Evolutionary conservation across 495 filamentous ascomycete species (phyloP).

Genomic region (Melanomma pulvis-pyrius): DNA sequence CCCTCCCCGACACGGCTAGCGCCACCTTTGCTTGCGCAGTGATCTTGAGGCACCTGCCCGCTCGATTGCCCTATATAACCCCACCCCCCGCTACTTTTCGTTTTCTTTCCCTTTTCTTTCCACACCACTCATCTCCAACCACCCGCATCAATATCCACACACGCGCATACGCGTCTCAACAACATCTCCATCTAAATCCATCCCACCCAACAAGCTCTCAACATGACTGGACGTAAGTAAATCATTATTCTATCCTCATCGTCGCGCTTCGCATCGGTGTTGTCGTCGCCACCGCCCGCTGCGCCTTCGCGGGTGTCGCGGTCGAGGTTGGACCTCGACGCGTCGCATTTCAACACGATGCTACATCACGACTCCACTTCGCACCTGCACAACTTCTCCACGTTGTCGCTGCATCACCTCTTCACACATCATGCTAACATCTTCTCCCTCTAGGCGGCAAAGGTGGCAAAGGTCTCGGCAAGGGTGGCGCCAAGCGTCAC

Average conservation of each 20-base stretch:
- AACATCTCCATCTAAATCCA: slow-evolving; percentile 27
- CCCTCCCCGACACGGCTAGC: slow-evolving; percentile 12
- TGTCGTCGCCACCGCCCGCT: slow-evolving; percentile 44
- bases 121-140: slow-evolving; percentile 7
- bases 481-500: slow-evolving; percentile 98
- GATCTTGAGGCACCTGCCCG: slow-evolving; percentile 10
- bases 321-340: slow-evolving; percentile 29
- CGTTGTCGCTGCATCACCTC: slow-evolving; percentile 25
- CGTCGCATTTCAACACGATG: slow-evolving; percentile 33
- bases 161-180: slow-evolving; percentile 17
- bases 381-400: slow-evolving; percentile 8
- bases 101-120: slow-evolving; percentile 20
- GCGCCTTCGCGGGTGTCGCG: slow-evolving; percentile 23
- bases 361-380: slow-evolving; percentile 11
- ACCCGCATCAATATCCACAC: slow-evolving; percentile 25
- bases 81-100: slow-evolving; percentile 5
- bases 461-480: slow-evolving; percentile 82
- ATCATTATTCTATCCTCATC: slow-evolving; percentile 26
- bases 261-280: slow-evolving; percentile 33
- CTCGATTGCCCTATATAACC: slow-evolving; percentile 12
- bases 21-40: neutral
- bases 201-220: slow-evolving; percentile 43
- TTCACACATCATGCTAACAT: slow-evolving; percentile 38
- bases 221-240: slow-evolving; percentile 72
- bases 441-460: slow-evolving; percentile 46